Conservation (phyloP, 192 early-diverging fungal species). For the Umbelopsis sp. region DNA sequence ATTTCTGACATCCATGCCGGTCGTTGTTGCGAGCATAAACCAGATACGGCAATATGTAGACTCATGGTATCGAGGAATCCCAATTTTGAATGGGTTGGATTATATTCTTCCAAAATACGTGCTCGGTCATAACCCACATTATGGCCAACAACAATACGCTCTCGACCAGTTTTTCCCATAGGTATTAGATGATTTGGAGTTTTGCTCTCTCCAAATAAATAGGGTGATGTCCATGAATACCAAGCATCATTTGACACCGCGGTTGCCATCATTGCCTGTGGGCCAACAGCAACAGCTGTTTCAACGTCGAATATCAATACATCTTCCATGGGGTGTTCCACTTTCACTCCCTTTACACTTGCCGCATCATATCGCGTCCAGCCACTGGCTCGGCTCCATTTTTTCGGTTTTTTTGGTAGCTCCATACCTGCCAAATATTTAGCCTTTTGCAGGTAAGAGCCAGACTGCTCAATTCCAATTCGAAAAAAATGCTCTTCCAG, state of each 20-base stretch:
- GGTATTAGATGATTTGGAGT: slow-evolving; percentile 66
- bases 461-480: slow-evolving; percentile 68
- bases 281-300: slow-evolving; percentile 66
- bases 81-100: slow-evolving; percentile 51
- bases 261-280: slow-evolving; percentile 80
- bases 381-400: slow-evolving; percentile 64
- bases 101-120: slow-evolving; percentile 86
- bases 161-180: slow-evolving; percentile 47
- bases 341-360: slow-evolving; percentile 25
- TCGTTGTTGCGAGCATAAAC: slow-evolving; percentile 89
- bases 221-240: slow-evolving; percentile 95
- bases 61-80: slow-evolving; percentile 92
- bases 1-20: slow-evolving; percentile 73
- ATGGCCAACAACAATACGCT: slow-evolving; percentile 82
- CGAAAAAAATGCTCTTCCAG: slow-evolving; percentile 81
- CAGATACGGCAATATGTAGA: slow-evolving; percentile 86
- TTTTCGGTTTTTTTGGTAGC: slow-evolving; percentile 48
- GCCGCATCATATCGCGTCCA: slow-evolving; percentile 82
- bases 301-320: slow-evolving; percentile 89
- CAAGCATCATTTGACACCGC: slow-evolving; percentile 75
- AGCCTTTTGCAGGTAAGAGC: slow-evolving; percentile 61
- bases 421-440: slow-evolving; percentile 40
- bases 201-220: slow-evolving; percentile 52
- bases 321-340: slow-evolving; percentile 61
- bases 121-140: slow-evolving; percentile 93